Base-by-base conservation (phyloP, 2,329 filamentous ascomycete species). In the Diaporthe caulivora region DNA sequence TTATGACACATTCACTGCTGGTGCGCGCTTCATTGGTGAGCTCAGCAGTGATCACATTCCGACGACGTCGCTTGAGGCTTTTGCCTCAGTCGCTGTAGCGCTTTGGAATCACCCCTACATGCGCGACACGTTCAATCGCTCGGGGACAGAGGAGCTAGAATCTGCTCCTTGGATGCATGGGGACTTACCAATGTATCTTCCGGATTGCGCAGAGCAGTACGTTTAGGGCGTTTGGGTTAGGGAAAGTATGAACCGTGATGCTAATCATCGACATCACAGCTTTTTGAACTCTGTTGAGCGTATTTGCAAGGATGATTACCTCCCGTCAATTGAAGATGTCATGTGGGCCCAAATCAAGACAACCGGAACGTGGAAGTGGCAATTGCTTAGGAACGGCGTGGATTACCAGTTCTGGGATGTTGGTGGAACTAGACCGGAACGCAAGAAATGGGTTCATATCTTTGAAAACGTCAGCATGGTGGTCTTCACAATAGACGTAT, bases 401-500 rank as follows among this genome's bases (percentile, higher is more conserved):
- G 21, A 11, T 1, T 69, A 69, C 15, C 34, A 55, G 7, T 29
- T 42, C 34, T 53, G 54, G 34, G 65, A 54, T n/a, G 49, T 69
- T n/a, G 65, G 49, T 0, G 65, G 65, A 17, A 17, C n/a, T 4
- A 69, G 51, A 10, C 13, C 34, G 42, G 65, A 69, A n/a, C 47
- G 24, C 1, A 69, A 13, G 3, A 69, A 69, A 37, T 54, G 65
- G 51, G 13, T 40, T 5, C 13, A 18, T 11, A n/a, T 26, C 2
- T 69, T 42, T 17, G 11, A 42, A 15, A 15, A 29, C 17, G 24
- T 55, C 31, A 42, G 21, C 17, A 55, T 54, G 40, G 6, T 69
- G 10, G 24, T 69, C 21, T 69, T 69, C 26, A 54, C 49, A 10
- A 3, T 69, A 11, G 65, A 69, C 65, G 37, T 69, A 18, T 57